Conservation (phyloP, 805 yeast species). For the Nakazawaea laoshanensis region DNA sequence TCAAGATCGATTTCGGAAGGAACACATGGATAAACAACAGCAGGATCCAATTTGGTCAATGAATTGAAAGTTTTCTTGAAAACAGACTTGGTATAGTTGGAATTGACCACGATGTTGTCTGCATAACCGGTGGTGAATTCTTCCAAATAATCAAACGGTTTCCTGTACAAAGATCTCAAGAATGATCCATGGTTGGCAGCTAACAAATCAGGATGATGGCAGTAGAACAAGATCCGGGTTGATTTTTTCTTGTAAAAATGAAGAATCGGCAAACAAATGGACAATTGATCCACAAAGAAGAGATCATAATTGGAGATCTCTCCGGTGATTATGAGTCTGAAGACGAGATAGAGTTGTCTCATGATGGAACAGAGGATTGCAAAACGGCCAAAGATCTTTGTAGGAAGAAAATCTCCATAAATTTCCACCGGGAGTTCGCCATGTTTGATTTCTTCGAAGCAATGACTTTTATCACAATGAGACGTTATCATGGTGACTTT, state of each 20-base stretch:
- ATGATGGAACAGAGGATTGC: slow-evolving; percentile 76
- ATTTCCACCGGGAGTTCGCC: slow-evolving; percentile 57
- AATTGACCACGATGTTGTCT: slow-evolving; percentile 81
- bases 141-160: slow-evolving; percentile 81
- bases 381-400: slow-evolving; percentile 54
- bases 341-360: slow-evolving; percentile 66
- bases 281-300: slow-evolving; percentile 80
- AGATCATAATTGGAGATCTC: slow-evolving; percentile 51
- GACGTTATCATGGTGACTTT: slow-evolving; percentile 72
- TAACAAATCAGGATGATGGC: slow-evolving; percentile 92
- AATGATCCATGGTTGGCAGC: slow-evolving; percentile 51
- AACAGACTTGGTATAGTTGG: slow-evolving; percentile 68
- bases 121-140: slow-evolving; percentile 70
- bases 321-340: slow-evolving; percentile 36
- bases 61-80: slow-evolving; percentile 56
- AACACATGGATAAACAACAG: slow-evolving; percentile 76
- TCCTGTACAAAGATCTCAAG: slow-evolving; percentile 58
- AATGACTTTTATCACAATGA: slow-evolving; percentile 79
- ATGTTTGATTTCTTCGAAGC: slow-evolving; percentile 80
- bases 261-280: slow-evolving; percentile 74
- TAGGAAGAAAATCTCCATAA: slow-evolving; percentile 79
- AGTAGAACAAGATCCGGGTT: slow-evolving; percentile 68
- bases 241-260: slow-evolving; percentile 29
- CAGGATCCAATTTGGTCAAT: slow-evolving; percentile 31
- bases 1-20: slow-evolving; percentile 25